A percentile compares a stretch with the other conserved stretches of the same genome.
Evolutionary conservation across 2,329 filamentous ascomycete species (phyloP).

Genomic region (Fusarium abutilonis): DNA sequence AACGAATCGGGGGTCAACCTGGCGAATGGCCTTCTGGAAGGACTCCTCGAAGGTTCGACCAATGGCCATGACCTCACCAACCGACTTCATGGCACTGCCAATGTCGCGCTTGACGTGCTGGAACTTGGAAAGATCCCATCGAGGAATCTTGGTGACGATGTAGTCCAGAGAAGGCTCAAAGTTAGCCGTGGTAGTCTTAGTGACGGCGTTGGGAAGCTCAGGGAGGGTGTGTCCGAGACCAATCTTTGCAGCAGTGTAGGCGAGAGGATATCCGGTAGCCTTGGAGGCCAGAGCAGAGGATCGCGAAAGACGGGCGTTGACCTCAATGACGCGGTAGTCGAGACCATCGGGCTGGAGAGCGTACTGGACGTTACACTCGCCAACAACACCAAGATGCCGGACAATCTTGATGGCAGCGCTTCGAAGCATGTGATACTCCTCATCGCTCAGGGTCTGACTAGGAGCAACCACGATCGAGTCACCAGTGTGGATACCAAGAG

Average conservation of each 20-base stretch:
- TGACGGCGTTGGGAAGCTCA: constrained; percentile 96
- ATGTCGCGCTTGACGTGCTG: constrained; percentile 98
- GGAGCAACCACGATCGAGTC: constrained; percentile 99
- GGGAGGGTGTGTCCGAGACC: constrained; percentile 94
- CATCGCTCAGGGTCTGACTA: constrained; percentile 94
- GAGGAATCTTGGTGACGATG: constrained; percentile 97
- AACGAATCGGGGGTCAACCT: constrained; percentile 90
- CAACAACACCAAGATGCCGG: constrained; percentile 93
- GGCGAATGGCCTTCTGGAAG: constrained; percentile 97
- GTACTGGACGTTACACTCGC: constrained; percentile 99
- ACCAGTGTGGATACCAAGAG: constrained; percentile 95
- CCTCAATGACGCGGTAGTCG: constrained; percentile 98
- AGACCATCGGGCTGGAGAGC: constrained; percentile 95
- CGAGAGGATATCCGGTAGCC: constrained; percentile 95
- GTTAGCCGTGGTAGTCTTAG: constrained; percentile 98
- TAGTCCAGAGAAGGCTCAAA: constrained; percentile 98
- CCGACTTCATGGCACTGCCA: constrained; percentile 98
- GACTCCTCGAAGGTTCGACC: constrained; percentile 98
- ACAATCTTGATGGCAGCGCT: constrained; percentile 98
- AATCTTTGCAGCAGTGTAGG: constrained; percentile 98
- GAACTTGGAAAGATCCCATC: constrained; percentile 99
- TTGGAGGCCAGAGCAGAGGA: constrained; percentile 98
- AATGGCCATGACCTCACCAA: constrained; percentile 99
- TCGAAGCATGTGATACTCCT: constrained; percentile 99
- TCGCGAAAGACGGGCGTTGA: constrained; percentile 97